Evolutionary conservation across 768 basidiomycete species (phyloP), one percentile per base, ranked within the genome.

Genomic region (Lepiota venenata): DNA sequence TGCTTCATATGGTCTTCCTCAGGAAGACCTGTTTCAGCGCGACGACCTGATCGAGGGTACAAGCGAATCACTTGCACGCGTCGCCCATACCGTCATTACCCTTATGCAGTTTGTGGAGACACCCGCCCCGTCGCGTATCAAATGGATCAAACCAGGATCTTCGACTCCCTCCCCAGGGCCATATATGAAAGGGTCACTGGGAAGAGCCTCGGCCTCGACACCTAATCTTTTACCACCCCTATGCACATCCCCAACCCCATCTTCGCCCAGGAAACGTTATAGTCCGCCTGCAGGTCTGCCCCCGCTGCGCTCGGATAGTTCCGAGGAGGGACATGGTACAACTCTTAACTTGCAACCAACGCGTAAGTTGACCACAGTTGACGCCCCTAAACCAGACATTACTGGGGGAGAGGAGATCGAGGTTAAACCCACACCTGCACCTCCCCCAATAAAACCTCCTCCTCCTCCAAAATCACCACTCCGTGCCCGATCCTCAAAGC

Each of bases 21-120:
- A 78, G 21, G 81, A 84, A 51, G 86, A 86, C 55, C 68, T 88
- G 40, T 89, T 91, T 64, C 75, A 78, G 41, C 75, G 76, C 3
- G 85, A 88, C 61, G 88, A 90, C 64, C 74, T 91, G 45, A 78
- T 81, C 20, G 81, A 85, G 61, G 76, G 72, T 22, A 77, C 79
- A 10, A 69, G 78, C 38, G 84, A 88, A 57, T 75, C 79, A 10
- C 74, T 90, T 21, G 83, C 80, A 39, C 81, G 88, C 50, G 90
- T 93, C 35, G 90, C 90, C 25, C 71, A 72, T 48, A 86, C 87
- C n/a, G 79, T 93, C 45, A 74, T 88, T 41, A 79, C 86, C 14
- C 72, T 93, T 22, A 75, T 87, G 48, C 77, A 80, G 62, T 74
- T 81, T 52, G 82, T 80, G 50, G 88, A 89, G 58, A 68, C 73